phyloP scores from a whole-genome alignment of 805 yeast genomes.

The Phaffomyces thermotolerans region DNA sequence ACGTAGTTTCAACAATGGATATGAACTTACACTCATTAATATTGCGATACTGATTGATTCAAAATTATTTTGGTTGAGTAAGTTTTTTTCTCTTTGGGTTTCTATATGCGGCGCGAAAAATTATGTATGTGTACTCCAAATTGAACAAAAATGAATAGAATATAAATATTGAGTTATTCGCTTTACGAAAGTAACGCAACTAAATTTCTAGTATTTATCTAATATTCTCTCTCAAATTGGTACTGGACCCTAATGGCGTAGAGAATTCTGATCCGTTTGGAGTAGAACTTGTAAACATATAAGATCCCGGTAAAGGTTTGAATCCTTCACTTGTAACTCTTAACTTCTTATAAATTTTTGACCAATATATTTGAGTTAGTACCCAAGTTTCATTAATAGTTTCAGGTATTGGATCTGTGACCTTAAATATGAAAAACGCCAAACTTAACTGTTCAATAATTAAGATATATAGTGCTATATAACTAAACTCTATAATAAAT shows the following conservation, averaged over 20 bases:
- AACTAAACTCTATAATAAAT: constrained; percentile 2
- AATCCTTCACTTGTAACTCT: constrained; percentile 11
- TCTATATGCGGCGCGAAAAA: too few species aligned
- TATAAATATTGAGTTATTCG: too few species aligned
- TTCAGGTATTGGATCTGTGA: constrained; percentile 16
- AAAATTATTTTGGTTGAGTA: neutral
- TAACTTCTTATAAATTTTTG: constrained; percentile 2
- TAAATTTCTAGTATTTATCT: too few species aligned
- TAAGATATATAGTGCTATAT: constrained; percentile 10
- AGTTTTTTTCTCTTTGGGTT: neutral
- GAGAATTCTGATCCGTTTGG: constrained; percentile 1
- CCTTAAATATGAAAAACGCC: constrained; percentile 12
- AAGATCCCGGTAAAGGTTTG: constrained; percentile 10
- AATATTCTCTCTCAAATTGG: neutral
- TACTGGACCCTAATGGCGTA: neutral
- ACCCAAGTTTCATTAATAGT: constrained; percentile 14
- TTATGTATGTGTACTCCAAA: too few species aligned
- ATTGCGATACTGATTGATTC: neutral
- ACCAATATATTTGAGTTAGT: constrained; percentile 14
- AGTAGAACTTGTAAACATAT: constrained; percentile 1
- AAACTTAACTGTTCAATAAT: constrained; percentile 13
- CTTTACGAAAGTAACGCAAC: too few species aligned
- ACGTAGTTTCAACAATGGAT: neutral
- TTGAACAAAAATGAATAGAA: too few species aligned
- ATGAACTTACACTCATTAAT: neutral